Evolutionary conservation across 2,329 filamentous ascomycete species (phyloP), one percentile per base, ranked within the genome.

Genomic region (Colletotrichum sp.): DNA sequence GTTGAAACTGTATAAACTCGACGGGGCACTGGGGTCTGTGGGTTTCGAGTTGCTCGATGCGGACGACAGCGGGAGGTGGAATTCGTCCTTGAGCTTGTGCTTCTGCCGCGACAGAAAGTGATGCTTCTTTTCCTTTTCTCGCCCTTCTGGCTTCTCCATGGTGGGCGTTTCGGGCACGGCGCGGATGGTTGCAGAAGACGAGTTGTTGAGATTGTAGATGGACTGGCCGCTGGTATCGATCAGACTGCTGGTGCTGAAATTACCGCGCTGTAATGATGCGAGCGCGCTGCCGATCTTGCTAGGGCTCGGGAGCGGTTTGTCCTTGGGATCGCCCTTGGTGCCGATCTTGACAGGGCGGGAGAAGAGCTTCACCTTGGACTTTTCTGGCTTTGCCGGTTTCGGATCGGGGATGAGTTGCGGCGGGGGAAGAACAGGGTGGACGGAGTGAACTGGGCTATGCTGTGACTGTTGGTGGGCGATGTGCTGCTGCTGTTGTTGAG

Each of bases 301-400:
- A 3, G 94, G 94, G 77, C 94, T 96, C 2, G 94, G 93, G 28
- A 95, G 83, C 3, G 93, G 90, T 78, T 93, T 93, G 21, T 93
- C 89, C 80, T 92, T 93, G 8, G 88, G 78, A 12, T 95, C 93
- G 43, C 91, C 90, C 82, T 94, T 95, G 73, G 92, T 91, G 66
- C 91, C 90, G 79, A 95, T 94, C 84, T 93, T 95, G 80, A 94
- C 93, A 1, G 94, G 94, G 66, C 94, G 91, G 8, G 93, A 95
- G 82, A 96, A 96, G 32, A 96, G 88, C 86, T 96, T 96, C 82
- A 95, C 94, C 84, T 95, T 96, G 76, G 92, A 92, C 83, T 93
- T 93, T 79, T 95, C 93, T 32, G 90, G 87, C 79, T 91, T 91
- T 36, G 83, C 80, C 26, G 89, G 89, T 82, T 94, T 93, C 78